These are phyloP conservation scores for Mycena olivaceomarginata DNA, from an alignment of 768 basidiomycete genomes.

Conservation along the genomic window DNA sequence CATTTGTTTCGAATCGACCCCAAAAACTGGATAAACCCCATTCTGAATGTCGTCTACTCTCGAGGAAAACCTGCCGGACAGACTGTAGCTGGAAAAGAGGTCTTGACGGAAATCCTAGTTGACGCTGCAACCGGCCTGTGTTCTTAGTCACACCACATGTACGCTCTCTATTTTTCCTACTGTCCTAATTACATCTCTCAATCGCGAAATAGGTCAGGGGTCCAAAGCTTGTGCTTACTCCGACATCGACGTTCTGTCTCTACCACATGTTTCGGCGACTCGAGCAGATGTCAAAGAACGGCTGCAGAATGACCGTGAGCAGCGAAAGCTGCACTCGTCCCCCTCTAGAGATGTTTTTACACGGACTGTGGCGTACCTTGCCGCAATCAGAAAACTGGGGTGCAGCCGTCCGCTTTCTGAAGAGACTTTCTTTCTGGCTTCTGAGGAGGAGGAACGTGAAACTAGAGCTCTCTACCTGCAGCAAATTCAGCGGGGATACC, in stretches of 20 bases:
- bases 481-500: slow-evolving; percentile 11
- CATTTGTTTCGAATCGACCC: no score
- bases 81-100: no score
- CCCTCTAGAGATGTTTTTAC: slow-evolving; percentile 7
- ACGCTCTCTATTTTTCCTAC: no score
- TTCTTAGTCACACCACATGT: no score
- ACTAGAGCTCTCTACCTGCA: not conserved
- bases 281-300: not conserved
- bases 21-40: no score
- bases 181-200: no score
- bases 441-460: not conserved
- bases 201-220: slow-evolving; percentile 7
- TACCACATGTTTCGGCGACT: slow-evolving; percentile 11
- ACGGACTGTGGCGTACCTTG: not conserved
- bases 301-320: not conserved
- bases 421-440: not conserved
- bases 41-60: no score
- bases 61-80: no score
- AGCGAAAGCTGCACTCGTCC: not conserved
- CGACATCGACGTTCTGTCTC: not conserved
- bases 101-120: no score
- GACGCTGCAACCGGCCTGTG: no score
- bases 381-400: not conserved
- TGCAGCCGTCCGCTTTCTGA: slow-evolving; percentile 4
- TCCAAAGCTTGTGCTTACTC: slow-evolving; percentile 11